Evolutionary conservation across 1,284 basidiomycete species (phyloP).

Genomic region (Rhodofomes roseus): DNA sequence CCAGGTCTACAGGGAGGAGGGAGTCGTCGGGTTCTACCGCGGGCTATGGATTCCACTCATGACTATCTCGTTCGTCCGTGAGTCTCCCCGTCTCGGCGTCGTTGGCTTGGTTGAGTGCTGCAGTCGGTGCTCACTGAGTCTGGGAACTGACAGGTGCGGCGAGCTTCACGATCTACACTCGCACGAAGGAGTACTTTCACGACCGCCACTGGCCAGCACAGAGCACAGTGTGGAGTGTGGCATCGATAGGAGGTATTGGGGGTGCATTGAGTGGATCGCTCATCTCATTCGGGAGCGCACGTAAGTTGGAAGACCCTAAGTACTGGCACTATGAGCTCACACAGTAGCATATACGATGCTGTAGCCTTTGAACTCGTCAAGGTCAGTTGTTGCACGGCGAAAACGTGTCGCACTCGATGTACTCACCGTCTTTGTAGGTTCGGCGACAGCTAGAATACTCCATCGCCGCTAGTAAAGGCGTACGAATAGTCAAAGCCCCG

Average conservation of each 20-base stretch:
- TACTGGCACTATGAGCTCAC: conserved; percentile 1
- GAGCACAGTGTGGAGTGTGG: conserved; percentile 63
- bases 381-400: conserved; percentile 40
- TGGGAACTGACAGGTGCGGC: conserved; percentile 57
- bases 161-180: conserved; percentile 92
- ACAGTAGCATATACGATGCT: not conserved
- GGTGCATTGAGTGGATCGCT: conserved; percentile 82
- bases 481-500: conserved; percentile 64
- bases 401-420: not conserved
- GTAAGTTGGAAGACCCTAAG: conserved; percentile 45
- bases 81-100: conserved; percentile 32
- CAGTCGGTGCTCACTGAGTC: conserved; percentile 11
- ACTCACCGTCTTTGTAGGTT: conserved; percentile 45
- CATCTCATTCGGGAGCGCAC: conserved; percentile 81
- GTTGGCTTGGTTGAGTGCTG: conserved; percentile 5
- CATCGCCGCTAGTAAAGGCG: conserved; percentile 78
- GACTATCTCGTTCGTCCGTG: conserved; percentile 95
- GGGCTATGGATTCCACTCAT: conserved; percentile 91
- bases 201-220: conserved; percentile 55
- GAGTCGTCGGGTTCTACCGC: conserved; percentile 87
- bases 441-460: conserved; percentile 92
- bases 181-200: conserved; percentile 81
- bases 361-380: conserved; percentile 94
- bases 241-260: conserved; percentile 68
- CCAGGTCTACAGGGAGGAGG: conserved; percentile 86